Conservation (phyloP, 768 basidiomycete genomes). For the Russula virescens region DNA sequence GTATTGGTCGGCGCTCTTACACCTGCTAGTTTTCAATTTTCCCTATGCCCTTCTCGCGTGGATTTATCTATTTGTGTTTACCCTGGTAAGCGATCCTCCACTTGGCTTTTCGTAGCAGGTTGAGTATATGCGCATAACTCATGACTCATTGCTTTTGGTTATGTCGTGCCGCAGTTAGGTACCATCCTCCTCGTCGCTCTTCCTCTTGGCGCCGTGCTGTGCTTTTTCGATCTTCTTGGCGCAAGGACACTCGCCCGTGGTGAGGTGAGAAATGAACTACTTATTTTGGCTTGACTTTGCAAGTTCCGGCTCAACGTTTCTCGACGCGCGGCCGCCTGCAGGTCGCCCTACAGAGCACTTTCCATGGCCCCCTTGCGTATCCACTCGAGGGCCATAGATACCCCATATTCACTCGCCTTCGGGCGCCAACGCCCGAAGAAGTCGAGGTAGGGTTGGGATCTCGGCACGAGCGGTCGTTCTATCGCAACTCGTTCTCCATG, state of each 20-base stretch:
- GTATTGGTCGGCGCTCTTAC: slow-evolving; percentile 65
- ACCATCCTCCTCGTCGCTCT: slow-evolving; percentile 76
- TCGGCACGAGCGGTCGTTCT: slow-evolving; percentile 60
- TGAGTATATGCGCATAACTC: neutral
- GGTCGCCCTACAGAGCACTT: slow-evolving; percentile 62
- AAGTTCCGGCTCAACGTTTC: neutral
- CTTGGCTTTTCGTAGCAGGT: slow-evolving; percentile 25
- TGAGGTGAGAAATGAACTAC: slow-evolving; percentile 42
- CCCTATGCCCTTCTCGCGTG: slow-evolving; percentile 75
- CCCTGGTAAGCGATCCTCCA: slow-evolving; percentile 48
- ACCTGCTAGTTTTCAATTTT: slow-evolving; percentile 70
- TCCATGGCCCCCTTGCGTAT: slow-evolving; percentile 63
- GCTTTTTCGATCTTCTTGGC: slow-evolving; percentile 71
- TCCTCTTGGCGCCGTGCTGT: slow-evolving; percentile 69
- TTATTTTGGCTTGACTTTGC: neutral
- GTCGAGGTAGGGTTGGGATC: slow-evolving; percentile 40
- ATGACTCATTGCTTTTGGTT: neutral
- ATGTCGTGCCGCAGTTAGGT: slow-evolving; percentile 46
- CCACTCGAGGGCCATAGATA: slow-evolving; percentile 58
- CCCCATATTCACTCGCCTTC: slow-evolving; percentile 68
- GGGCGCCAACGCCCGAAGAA: slow-evolving; percentile 44
- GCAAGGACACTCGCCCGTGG: slow-evolving; percentile 65
- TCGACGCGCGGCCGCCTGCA: slow-evolving; percentile 25
- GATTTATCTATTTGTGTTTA: slow-evolving; percentile 75
- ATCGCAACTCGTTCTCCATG: slow-evolving; percentile 79